Evolutionary conservation across 768 basidiomycete species (phyloP).

Genomic region (Auricularia heimuer): DNA sequence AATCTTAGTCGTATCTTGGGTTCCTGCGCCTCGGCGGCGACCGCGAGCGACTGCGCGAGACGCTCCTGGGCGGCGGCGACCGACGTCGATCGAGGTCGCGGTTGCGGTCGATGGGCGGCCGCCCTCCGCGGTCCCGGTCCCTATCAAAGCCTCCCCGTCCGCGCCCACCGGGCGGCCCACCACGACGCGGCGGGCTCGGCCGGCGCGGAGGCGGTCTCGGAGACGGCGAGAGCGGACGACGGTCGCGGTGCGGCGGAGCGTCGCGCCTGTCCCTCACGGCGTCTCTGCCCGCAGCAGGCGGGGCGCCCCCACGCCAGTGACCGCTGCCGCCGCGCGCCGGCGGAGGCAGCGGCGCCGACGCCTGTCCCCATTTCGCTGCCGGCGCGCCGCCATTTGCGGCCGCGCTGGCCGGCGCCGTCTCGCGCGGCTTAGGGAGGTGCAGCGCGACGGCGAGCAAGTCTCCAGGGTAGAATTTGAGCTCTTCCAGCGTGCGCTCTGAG

Average conservation of each 20-base stretch:
- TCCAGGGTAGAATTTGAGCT: slow-evolving; percentile 70
- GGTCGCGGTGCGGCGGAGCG: slow-evolving; percentile 21
- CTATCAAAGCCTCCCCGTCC: background rate
- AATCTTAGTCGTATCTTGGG: too few species aligned
- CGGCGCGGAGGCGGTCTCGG: background rate
- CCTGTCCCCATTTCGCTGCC: slow-evolving; percentile 11
- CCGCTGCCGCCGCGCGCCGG: slow-evolving; percentile 18
- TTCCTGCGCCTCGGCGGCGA: too few species aligned
- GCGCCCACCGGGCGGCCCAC: background rate
- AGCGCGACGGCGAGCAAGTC: slow-evolving; percentile 73
- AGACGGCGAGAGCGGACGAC: slow-evolving; percentile 14
- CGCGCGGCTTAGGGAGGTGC: slow-evolving; percentile 53
- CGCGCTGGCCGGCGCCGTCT: slow-evolving; percentile 36
- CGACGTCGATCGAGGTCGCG: background rate
- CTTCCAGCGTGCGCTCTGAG: slow-evolving; percentile 67
- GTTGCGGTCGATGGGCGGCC: background rate
- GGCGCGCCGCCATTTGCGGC: slow-evolving; percentile 36
- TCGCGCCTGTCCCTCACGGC: slow-evolving; percentile 71
- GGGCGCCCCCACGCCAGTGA: slow-evolving; percentile 42
- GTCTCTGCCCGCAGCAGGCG: slow-evolving; percentile 37
- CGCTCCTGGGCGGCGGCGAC: background rate
- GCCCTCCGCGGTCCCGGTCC: background rate
- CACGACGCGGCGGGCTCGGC: background rate
- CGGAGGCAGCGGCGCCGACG: slow-evolving; percentile 4
- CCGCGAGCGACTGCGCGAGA: too few species aligned